Evolutionary conservation across 352 stramenopile species (phyloP).

Genomic region (Aphanomyces stellatus): DNA sequence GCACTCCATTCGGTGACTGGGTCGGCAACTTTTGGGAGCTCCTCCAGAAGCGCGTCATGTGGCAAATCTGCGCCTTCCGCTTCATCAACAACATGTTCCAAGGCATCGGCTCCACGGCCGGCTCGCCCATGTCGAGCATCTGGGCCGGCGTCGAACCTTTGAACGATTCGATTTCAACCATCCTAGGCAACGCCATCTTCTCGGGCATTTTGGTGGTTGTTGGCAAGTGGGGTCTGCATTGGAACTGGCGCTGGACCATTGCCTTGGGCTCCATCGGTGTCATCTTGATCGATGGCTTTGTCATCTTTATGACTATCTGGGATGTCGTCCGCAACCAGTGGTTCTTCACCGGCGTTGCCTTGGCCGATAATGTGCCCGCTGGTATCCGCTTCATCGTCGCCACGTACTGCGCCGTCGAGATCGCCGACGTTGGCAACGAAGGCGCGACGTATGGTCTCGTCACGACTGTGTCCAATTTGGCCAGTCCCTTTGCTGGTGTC

Average conservation of each 20-base stretch:
- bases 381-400: conserved; percentile 52
- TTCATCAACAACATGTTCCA: conserved; percentile 38
- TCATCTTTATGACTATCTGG: conserved; percentile 45
- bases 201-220: conserved; percentile 43
- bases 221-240: conserved; percentile 47
- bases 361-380: conserved; percentile 46
- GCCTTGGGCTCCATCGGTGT: conserved; percentile 35
- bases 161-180: conserved; percentile 42
- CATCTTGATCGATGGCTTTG: conserved; percentile 35
- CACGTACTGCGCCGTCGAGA: conserved; percentile 57
- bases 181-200: conserved; percentile 40
- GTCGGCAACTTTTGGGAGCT: conserved; percentile 24
- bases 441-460: conserved; percentile 51
- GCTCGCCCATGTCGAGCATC: conserved; percentile 38
- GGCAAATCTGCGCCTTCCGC: conserved; percentile 33
- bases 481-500: conserved; percentile 41
- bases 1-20: conserved; percentile 16
- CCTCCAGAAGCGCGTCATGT: conserved; percentile 32
- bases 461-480: conserved; percentile 57
- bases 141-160: conserved; percentile 49
- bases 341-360: conserved; percentile 56
- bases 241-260: conserved; percentile 52
- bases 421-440: conserved; percentile 62
- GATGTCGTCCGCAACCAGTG: conserved; percentile 53
- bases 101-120: conserved; percentile 31